Base-by-base conservation (phyloP, 2,329 filamentous ascomycete genomes). In the Aspergillus ustus region DNA sequence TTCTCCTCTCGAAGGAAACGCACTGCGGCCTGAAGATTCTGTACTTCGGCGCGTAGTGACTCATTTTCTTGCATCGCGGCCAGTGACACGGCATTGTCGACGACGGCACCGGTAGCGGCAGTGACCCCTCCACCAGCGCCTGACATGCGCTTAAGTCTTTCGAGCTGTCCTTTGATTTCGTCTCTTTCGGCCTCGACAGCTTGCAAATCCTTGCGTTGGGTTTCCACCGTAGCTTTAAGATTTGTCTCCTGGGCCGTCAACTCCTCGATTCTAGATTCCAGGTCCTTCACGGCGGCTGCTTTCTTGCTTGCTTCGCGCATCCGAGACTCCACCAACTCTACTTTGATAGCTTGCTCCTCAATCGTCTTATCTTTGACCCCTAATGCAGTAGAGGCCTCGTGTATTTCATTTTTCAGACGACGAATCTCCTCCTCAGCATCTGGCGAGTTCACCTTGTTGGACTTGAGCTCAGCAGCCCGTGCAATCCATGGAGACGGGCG, bases 381-480 rank as follows among this genome's bases (percentile, higher is more conserved):
- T 60, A 92, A 84, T 3, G 86, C 83, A 58, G 89, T 88, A 3
- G 91, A 89, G 20, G 90, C 88, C 71, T 94, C 91, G 66, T 89
- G 87, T 67, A 95, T 86, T 67, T 94, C 90, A 57, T 93, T 91
- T 69, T 89, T 92, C 60, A 97, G 82, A 20, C 89, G 87, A 7
- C 90, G 87, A 57, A 97, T 85, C 74, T 97, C 91, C 71, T 94
- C 91, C 72, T 97, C 92, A 0, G 90, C 88, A 71, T 97, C 92
- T 44, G 93, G 84, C 0, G 92, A 89, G 40, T 92, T 86, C 22
- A 87, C 88, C 80, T 95, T 94, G 67, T 90, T 89, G n/a, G 87
- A 87, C 75, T 90, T 92, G 57, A 98, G 84, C 70, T 95, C 90
- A 69, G 91, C 87, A 3, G 92, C 89, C 57, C 93, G 89, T 34